A percentile compares a stretch with the other conserved stretches of the same genome.
Evolutionary conservation across 495 filamentous ascomycete species (phyloP).

Genomic region (Aspergillus mulundensis): DNA sequence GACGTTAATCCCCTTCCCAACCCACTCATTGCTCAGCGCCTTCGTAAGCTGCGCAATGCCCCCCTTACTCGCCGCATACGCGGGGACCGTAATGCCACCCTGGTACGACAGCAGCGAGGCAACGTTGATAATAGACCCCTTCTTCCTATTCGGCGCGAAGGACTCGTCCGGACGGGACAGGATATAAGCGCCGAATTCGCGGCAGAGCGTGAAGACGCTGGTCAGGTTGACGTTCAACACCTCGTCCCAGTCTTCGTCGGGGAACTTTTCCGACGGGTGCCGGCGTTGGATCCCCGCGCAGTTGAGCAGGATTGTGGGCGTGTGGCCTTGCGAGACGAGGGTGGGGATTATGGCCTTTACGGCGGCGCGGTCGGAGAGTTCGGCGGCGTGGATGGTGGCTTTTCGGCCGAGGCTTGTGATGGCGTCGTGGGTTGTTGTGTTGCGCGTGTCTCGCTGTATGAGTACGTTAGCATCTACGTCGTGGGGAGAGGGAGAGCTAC

Average conservation of each 20-base stretch:
- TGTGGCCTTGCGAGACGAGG: constrained; percentile 55
- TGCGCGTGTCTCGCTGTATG: constrained; percentile 58
- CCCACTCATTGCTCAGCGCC: constrained; percentile 84
- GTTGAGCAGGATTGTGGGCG: constrained; percentile 73
- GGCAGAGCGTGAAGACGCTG: constrained; percentile 75
- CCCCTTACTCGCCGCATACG: constrained; percentile 86
- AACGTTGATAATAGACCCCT: constrained; percentile 80
- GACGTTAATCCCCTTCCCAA: constrained; percentile 68
- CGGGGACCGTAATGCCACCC: constrained; percentile 85
- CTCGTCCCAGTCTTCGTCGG: constrained; percentile 77
- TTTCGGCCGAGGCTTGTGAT: constrained; percentile 59
- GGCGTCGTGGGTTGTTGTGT: constrained; percentile 48
- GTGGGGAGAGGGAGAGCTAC: too few species aligned
- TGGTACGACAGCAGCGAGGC: constrained; percentile 84
- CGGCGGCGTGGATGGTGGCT: constrained; percentile 63
- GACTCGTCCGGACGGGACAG: constrained; percentile 53
- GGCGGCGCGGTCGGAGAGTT: constrained; percentile 57
- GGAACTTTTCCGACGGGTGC: constrained; percentile 73
- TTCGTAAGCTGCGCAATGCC: constrained; percentile 86
- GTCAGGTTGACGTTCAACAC: constrained; percentile 84
- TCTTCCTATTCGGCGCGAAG: constrained; percentile 7
- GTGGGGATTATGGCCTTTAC: constrained; percentile 50
- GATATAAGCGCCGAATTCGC: constrained; percentile 84
- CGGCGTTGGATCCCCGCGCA: constrained; percentile 82
- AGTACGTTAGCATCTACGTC: background rate